phyloP scores from a whole-genome alignment of 257 asterid genomes.

The Schizonepeta tenuifolia region DNA sequence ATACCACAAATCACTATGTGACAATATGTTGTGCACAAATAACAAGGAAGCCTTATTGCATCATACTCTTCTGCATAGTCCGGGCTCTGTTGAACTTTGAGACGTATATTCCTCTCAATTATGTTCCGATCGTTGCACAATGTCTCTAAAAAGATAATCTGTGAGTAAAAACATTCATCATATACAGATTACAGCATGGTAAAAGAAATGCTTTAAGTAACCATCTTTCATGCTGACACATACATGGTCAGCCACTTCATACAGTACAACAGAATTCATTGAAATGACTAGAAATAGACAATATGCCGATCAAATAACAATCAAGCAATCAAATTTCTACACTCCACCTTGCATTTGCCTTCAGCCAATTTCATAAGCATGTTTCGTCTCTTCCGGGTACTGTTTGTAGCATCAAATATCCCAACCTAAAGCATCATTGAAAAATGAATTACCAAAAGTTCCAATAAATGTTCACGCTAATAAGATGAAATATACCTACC shows the following conservation, averaged over 20 bases:
- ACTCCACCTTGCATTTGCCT: conserved; percentile 92
- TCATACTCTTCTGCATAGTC: conserved; percentile 97
- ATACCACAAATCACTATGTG: conserved; percentile 37
- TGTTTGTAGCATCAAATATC: conserved; percentile 96
- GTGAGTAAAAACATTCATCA: conserved; percentile 34
- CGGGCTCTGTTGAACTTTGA: conserved; percentile 99
- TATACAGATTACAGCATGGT: conserved; percentile 34
- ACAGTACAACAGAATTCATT: conserved; percentile 2
- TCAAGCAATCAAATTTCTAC: conserved; percentile 24
- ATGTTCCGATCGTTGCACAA: conserved; percentile 82
- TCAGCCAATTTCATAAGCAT: conserved; percentile 98
- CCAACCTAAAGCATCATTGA: conserved; percentile 70
- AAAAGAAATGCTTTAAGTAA: conserved; percentile 16
- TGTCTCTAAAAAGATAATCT: conserved; percentile 95
- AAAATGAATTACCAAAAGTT: conserved; percentile 38
- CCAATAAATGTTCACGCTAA: conserved; percentile 20
- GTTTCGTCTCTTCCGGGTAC: conserved; percentile 84
- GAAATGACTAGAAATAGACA: conserved; percentile 7
- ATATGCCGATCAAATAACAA: not conserved
- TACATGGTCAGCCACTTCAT: conserved; percentile 10
- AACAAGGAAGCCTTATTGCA: conserved; percentile 32
- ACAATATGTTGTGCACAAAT: conserved; percentile 28
- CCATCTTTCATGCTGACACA: conserved; percentile 25
- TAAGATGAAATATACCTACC: conserved; percentile 51
- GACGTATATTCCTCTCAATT: conserved; percentile 97